Base-by-base conservation (phyloP, 352 stramenopile species). In the Phytophthora cactorum region DNA sequence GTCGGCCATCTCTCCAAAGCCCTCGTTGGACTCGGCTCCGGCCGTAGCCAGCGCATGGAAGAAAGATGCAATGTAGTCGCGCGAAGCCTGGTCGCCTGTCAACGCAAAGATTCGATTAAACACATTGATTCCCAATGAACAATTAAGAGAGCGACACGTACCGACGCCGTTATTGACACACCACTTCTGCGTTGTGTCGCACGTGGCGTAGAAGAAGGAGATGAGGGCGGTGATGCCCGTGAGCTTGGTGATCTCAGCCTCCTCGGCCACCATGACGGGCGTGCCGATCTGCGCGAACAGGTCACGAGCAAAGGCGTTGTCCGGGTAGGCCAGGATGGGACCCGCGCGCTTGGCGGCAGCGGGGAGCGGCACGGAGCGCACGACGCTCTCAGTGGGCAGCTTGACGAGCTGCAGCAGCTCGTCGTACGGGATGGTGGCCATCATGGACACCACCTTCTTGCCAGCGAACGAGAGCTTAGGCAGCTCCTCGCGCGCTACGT, bases 341-440 rank as follows among this genome's bases (percentile, higher is more conserved):
- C 88, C 88, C 8, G 84, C 79, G 51, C 86, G 88, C 72, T 92
- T 93, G 56, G 86, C 78, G 4, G 88, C 74, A 15, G 79, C 89
- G 0, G 88, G 84, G 11, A 96, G 74, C 27, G 88, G 88, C 56
- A 96, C 86, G 0, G 80, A 90, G 46, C 88, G 86, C 66, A 94
- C 84, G 59, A 96, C 88, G 56, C 89, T 83, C 55, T 88, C 84
- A 12, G 72, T 75, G 36, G 88, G 83, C 54, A 94, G 69, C 64
- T 82, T 68, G 10, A 94, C 81, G 22, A 94, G 84, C 54, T 79
- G 36, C 47, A 94, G 62, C 51, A 96, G 74, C 59, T 96, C 86
- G 11, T 94, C 82, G 77, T 90, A 96, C 31, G 86, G 88, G 70
- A 96, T 93, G 34, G 88, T 96, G 47, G 88, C 88, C 88, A 96